Base-by-base conservation (phyloP, 2,329 filamentous ascomycete genomes). In the Ophiocordyceps camponoti-floridani region DNA sequence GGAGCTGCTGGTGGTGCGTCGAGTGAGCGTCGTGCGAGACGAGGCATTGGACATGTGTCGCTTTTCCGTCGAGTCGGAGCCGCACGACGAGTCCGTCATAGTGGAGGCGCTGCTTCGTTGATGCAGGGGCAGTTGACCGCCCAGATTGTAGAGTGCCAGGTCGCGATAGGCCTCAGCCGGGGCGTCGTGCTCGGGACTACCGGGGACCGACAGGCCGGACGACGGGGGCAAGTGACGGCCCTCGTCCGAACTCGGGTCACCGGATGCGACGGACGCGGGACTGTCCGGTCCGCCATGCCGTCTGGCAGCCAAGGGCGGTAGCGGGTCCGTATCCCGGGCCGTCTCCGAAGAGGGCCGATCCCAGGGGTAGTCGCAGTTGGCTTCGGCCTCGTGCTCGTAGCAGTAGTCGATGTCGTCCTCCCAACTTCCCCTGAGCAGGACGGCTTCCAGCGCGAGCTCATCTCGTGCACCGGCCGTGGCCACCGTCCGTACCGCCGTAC, bases 401-500 rank as follows among this genome's bases (percentile, higher is more conserved):
- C 75, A 80, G 57, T 80, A 82, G 54, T 82, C 78, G 48, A 82
- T 81, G 49, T 76, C 76, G 44, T 79, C 76, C 52, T 82, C 78
- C 78, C 78, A 82, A 51, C 64, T 77, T 51, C 70, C 67, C 8
- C 60, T 59, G 19, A 56, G 51, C n/a, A 60, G 48, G 4, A 48
- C 45, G 3, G 63, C 59, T n/a, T 44, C 33, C n/a, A 23, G 23
- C 23, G 23, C 23, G 5, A 35, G 13, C 19, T 43, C 35, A 14
- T 18, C 28, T 2, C 18, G 9, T 27, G 28, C 10, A 10, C 53
- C 52, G 13, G 45, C 51, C 3, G 49, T 50, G 8, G 50, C 50
- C 52, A 18, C 55, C 53, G 2, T 12, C 33, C 13, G 8, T 7
- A 55, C 53, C 14, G 59, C 60, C 27, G 60, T 51, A n/a, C 64